Evolutionary conservation across 257 asterid species (phyloP).

Genomic region (Solanum dulcamara): DNA sequence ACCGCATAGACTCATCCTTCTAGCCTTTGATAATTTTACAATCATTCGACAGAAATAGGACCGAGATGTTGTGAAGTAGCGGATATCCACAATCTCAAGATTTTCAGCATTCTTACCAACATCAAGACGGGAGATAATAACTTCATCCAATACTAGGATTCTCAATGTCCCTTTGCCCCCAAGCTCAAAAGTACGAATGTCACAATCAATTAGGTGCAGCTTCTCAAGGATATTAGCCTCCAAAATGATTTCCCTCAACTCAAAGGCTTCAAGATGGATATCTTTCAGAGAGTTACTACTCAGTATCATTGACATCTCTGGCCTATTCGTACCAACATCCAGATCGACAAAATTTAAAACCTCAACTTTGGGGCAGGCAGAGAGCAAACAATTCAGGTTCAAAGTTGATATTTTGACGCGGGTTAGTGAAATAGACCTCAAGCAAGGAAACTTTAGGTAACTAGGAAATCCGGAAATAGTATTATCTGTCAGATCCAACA

Average conservation of each 20-base stretch:
- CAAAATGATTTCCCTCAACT: slow-evolving; percentile 54
- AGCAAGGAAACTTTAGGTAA: slow-evolving; percentile 61
- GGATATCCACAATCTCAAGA: slow-evolving; percentile 32
- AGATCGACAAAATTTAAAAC: slow-evolving; percentile 40
- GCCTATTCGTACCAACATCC: slow-evolving; percentile 58
- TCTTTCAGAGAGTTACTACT: slow-evolving; percentile 56
- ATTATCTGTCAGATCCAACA: slow-evolving; percentile 56
- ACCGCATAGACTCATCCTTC: slow-evolving; percentile 63
- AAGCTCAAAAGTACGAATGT: not conserved
- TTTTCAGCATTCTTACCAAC: not conserved
- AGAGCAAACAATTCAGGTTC: slow-evolving; percentile 53
- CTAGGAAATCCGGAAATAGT: slow-evolving; percentile 55
- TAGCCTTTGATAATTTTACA: slow-evolving; percentile 47
- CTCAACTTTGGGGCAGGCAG: slow-evolving; percentile 57
- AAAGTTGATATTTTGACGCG: slow-evolving; percentile 55
- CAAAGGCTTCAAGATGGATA: slow-evolving; percentile 54
- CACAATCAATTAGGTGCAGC: not conserved
- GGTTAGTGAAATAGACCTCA: slow-evolving; percentile 50
- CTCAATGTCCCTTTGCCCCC: not conserved
- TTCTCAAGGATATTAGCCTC: slow-evolving; percentile 24
- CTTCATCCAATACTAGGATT: not conserved
- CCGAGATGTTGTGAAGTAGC: slow-evolving; percentile 67
- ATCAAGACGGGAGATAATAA: not conserved
- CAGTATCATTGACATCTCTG: slow-evolving; percentile 47
- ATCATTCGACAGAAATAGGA: slow-evolving; percentile 63